Evolutionary conservation across 108 stramenopile species (phyloP).

Genomic region (Skeletonema marinoi): DNA sequence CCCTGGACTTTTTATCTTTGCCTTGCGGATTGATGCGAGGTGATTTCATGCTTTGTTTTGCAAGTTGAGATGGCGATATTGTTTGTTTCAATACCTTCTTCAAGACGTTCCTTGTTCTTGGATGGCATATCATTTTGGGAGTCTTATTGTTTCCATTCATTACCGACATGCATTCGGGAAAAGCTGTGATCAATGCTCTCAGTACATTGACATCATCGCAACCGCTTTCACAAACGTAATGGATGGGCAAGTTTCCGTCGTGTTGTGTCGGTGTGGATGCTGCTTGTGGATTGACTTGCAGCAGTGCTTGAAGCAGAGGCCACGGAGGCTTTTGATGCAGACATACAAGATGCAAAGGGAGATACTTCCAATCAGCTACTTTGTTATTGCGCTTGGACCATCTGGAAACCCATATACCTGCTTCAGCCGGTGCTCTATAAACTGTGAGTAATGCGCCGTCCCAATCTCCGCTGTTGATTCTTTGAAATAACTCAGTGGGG

Average conservation of each 20-base stretch:
- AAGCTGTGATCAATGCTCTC: slow-evolving; percentile 27
- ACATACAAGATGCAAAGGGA: slow-evolving; percentile 56
- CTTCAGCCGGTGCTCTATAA: slow-evolving; percentile 30
- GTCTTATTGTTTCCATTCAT: slow-evolving; percentile 36
- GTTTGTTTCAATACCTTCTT: slow-evolving; percentile 37
- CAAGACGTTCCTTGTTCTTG: slow-evolving; percentile 40
- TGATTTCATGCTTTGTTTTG: background rate
- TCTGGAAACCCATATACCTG: slow-evolving; percentile 47
- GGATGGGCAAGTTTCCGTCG: slow-evolving; percentile 57
- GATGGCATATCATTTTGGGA: slow-evolving; percentile 38
- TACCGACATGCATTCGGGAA: slow-evolving; percentile 33
- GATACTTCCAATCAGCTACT: slow-evolving; percentile 49
- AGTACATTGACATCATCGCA: slow-evolving; percentile 44
- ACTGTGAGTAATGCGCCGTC: slow-evolving; percentile 35
- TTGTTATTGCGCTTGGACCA: slow-evolving; percentile 11
- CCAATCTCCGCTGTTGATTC: slow-evolving; percentile 52
- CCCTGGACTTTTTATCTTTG: background rate
- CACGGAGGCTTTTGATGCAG: slow-evolving; percentile 46
- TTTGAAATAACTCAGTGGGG: slow-evolving; percentile 53
- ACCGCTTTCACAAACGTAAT: slow-evolving; percentile 51
- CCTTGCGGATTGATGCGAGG: background rate
- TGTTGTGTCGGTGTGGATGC: slow-evolving; percentile 41
- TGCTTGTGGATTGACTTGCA: slow-evolving; percentile 39
- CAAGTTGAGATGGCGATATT: background rate
- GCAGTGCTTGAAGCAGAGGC: slow-evolving; percentile 31